Percentiles rank a stretch among this genome's conserved stretches.
Evolutionary conservation across 345 rosid species (phyloP).

Genomic region (Moricandia moricandioides): DNA sequence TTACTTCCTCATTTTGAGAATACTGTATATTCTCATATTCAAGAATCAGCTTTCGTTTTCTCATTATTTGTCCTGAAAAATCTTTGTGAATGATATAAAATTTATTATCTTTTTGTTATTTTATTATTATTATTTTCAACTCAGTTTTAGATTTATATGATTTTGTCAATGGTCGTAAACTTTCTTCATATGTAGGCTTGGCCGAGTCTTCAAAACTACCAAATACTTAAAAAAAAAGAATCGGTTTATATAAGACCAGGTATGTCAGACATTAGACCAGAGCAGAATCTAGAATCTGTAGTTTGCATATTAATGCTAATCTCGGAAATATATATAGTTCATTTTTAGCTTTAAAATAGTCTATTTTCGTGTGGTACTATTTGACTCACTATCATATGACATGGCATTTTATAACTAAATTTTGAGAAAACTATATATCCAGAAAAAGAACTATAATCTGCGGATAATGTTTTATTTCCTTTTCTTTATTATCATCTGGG

Average conservation of each 20-base stretch:
- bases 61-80: not conserved
- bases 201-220: not conserved
- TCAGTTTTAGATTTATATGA: not conserved
- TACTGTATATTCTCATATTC: not conserved
- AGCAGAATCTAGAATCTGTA: not conserved
- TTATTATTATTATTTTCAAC: not conserved
- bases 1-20: not conserved
- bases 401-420: not conserved
- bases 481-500: not conserved
- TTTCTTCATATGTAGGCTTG: not conserved
- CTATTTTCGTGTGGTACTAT: not conserved
- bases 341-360: not conserved
- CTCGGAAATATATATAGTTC: not conserved
- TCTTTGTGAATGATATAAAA: not conserved
- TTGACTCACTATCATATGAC: not conserved
- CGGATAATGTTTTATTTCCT: slow-evolving; percentile 10
- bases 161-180: not conserved
- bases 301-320: not conserved
- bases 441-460: not conserved
- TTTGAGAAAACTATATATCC: not conserved
- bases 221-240: not conserved
- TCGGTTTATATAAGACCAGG: not conserved
- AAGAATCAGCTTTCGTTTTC: not conserved
- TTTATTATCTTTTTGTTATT: not conserved
- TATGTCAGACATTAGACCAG: not conserved